Evolutionary conservation across 768 basidiomycete genomes (phyloP).

Genomic region (Mycena alexandri): DNA sequence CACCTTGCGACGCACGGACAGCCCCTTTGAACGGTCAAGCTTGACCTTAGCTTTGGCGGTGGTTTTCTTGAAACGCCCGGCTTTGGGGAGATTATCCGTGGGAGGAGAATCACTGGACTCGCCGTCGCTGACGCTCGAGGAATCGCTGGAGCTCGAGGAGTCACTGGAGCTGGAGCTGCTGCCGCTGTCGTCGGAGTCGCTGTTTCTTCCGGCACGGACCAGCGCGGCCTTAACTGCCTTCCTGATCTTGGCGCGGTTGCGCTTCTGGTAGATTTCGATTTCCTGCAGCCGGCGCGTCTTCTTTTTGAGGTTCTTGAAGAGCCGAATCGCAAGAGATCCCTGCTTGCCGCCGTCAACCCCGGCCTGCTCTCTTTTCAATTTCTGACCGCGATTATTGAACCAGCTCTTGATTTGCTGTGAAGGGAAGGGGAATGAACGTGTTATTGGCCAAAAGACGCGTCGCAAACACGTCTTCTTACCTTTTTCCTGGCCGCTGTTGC

Average conservation of each 20-base stretch:
- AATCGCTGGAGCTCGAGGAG: too few species aligned
- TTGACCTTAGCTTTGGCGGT: not conserved
- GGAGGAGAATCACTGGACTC: too few species aligned
- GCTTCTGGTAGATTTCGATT: not conserved
- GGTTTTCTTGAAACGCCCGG: too few species aligned
- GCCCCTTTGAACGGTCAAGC: too few species aligned
- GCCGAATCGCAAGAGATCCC: not conserved
- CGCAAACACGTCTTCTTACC: not conserved
- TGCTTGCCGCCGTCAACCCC: not conserved
- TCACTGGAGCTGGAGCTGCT: too few species aligned
- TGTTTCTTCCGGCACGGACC: too few species aligned
- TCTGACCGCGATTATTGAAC: too few species aligned
- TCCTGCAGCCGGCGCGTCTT: not conserved
- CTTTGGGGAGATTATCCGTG: too few species aligned
- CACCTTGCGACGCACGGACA: not conserved
- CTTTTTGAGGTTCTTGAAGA: not conserved
- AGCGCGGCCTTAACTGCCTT: not conserved
- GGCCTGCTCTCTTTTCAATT: not conserved
- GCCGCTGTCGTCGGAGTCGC: too few species aligned
- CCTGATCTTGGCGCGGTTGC: not conserved
- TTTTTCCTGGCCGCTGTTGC: not conserved
- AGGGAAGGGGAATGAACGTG: not conserved
- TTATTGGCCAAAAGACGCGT: not conserved
- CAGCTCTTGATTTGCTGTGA: too few species aligned
- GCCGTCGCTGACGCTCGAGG: too few species aligned